Evolutionary conservation across 305 asterid genomes (phyloP).

Genomic region (Fraxinus angustifolia): DNA sequence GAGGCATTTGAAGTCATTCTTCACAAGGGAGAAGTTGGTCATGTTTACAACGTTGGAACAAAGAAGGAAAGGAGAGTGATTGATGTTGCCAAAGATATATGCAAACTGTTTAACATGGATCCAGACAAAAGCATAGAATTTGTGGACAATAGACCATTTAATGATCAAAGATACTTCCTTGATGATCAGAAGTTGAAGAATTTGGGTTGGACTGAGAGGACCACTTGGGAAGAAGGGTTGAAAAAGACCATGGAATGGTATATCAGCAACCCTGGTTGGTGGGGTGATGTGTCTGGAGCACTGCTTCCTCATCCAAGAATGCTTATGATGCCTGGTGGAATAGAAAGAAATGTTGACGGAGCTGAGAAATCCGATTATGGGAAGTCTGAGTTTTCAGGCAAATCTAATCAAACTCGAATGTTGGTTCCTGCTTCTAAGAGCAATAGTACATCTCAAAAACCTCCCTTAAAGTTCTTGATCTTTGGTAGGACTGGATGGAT

Average conservation of each 20-base stretch:
- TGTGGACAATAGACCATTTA: conserved; percentile 86
- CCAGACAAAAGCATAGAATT: conserved; percentile 61
- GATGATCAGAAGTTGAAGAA: conserved; percentile 76
- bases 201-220: conserved; percentile 82
- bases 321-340: conserved; percentile 85
- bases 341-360: conserved; percentile 55
- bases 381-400: conserved; percentile 42
- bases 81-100: conserved; percentile 77
- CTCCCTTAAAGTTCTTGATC: conserved; percentile 68
- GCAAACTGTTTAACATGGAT: conserved; percentile 75
- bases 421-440: conserved; percentile 45
- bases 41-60: conserved; percentile 83
- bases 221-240: conserved; percentile 84
- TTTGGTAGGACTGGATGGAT: conserved; percentile 89
- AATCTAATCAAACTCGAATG: conserved; percentile 41
- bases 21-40: conserved; percentile 89
- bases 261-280: conserved; percentile 71
- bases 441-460: conserved; percentile 35
- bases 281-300: conserved; percentile 96
- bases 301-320: conserved; percentile 93
- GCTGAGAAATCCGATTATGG: conserved; percentile 59
- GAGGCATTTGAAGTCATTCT: conserved; percentile 88
- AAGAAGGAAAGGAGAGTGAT: conserved; percentile 83
- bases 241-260: conserved; percentile 85
- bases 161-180: conserved; percentile 86